Percentiles rank a stretch among this genome's conserved stretches.
Conservation (phyloP, 2,329 filamentous ascomycete species). For the Septoria petroselini region DNA sequence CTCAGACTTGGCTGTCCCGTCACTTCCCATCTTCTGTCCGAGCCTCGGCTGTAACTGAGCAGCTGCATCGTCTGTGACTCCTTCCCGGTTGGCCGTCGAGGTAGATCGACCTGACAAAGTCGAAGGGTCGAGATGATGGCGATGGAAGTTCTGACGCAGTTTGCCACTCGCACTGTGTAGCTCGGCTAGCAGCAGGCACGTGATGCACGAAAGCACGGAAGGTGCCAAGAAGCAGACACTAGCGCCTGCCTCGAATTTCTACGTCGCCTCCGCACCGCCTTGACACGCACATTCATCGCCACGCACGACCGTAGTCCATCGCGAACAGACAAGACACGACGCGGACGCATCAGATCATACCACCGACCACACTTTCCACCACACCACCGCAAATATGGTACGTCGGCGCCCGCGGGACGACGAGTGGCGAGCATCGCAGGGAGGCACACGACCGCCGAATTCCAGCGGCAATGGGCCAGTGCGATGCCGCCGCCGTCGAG, state of each 20-base stretch:
- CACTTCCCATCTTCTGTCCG: background rate
- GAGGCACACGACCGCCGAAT: slow-evolving; percentile 31
- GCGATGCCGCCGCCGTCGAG: too few species aligned
- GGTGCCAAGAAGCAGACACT: slow-evolving; percentile 6
- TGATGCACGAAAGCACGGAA: background rate
- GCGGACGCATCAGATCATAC: slow-evolving; percentile 18
- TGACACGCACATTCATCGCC: slow-evolving; percentile 13
- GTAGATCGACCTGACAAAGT: too few species aligned
- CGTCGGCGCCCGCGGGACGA: slow-evolving; percentile 19
- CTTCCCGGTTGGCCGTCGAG: too few species aligned
- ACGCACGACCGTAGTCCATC: slow-evolving; percentile 20
- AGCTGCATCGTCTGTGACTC: too few species aligned
- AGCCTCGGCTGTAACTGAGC: too few species aligned
- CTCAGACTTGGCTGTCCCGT: background rate
- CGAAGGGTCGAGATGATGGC: too few species aligned
- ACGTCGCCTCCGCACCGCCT: slow-evolving; percentile 10
- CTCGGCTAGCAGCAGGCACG: background rate
- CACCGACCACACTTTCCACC: slow-evolving; percentile 19
- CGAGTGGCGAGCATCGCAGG: slow-evolving; percentile 19
- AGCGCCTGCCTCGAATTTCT: slow-evolving; percentile 5
- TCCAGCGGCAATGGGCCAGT: slow-evolving; percentile 3
- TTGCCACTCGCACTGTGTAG: background rate
- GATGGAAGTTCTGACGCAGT: slow-evolving; percentile 6
- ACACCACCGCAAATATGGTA: slow-evolving; percentile 36
- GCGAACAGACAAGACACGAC: slow-evolving; percentile 21